These are phyloP conservation scores for Pycnococcus provasolii DNA, from an alignment of 139 green algal genomes.

Conservation along the genomic window DNA sequence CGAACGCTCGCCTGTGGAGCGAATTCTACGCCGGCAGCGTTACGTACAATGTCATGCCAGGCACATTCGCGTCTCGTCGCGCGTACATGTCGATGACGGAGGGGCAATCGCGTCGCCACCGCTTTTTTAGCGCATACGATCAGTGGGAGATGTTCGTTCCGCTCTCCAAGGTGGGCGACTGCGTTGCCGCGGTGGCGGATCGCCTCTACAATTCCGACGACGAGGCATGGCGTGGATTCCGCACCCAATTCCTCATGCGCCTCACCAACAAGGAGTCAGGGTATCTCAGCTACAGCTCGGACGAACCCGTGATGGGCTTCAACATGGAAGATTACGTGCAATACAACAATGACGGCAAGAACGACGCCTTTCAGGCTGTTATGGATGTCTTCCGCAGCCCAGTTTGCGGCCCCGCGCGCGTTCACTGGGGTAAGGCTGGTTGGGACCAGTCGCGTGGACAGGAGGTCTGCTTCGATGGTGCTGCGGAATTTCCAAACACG, in stretches of 20 bases:
- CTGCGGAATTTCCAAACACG: slow-evolving; percentile 42
- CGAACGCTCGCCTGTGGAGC: too few species aligned
- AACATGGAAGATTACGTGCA: slow-evolving; percentile 56
- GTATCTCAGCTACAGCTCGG: slow-evolving; percentile 46
- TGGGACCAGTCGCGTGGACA: slow-evolving; percentile 8
- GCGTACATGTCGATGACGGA: too few species aligned
- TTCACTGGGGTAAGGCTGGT: slow-evolving; percentile 54
- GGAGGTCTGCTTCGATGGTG: slow-evolving; percentile 51
- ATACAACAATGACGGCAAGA: not conserved
- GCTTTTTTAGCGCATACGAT: slow-evolving; percentile 37
- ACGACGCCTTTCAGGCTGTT: slow-evolving; percentile 30
- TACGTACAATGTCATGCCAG: too few species aligned
- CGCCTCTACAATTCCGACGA: slow-evolving; percentile 34
- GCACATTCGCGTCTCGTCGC: too few species aligned
- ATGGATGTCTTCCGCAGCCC: slow-evolving; percentile 22
- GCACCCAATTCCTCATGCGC: slow-evolving; percentile 41
- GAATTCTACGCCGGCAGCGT: too few species aligned
- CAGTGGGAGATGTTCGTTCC: slow-evolving; percentile 56
- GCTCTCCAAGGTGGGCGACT: slow-evolving; percentile 39
- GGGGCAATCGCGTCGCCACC: not conserved
- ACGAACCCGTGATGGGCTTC: slow-evolving; percentile 54
- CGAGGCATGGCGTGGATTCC: slow-evolving; percentile 38
- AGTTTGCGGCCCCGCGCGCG: slow-evolving; percentile 41
- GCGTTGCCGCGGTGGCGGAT: slow-evolving; percentile 30
- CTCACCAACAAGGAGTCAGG: slow-evolving; percentile 48